Conservation (phyloP, 805 yeast species). For the Barnettozyma sp. region DNA sequence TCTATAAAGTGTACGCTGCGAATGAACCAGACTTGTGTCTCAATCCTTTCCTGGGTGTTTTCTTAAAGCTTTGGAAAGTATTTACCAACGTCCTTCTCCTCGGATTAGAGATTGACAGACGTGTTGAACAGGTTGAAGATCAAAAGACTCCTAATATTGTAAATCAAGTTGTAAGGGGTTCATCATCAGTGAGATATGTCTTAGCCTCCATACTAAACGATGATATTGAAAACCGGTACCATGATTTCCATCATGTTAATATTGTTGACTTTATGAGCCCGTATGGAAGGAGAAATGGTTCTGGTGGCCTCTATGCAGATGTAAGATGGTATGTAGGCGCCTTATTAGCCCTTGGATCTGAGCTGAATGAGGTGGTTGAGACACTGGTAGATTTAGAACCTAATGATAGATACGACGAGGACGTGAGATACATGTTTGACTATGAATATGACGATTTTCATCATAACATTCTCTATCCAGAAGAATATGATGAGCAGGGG, state of each 20-base stretch:
- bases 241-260: slow-evolving; percentile 55
- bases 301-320: slow-evolving; percentile 54
- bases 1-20: slow-evolving; percentile 35
- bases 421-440: slow-evolving; percentile 53
- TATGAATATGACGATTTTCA: slow-evolving; percentile 42
- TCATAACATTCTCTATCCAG: slow-evolving; percentile 26
- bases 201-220: slow-evolving; percentile 55
- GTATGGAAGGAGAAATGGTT: slow-evolving; percentile 51
- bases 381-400: slow-evolving; percentile 47
- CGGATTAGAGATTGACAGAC: slow-evolving; percentile 54
- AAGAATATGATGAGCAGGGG: slow-evolving; percentile 16
- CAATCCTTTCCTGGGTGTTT: slow-evolving; percentile 56
- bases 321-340: slow-evolving; percentile 53
- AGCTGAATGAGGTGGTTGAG: slow-evolving; percentile 44
- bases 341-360: slow-evolving; percentile 42
- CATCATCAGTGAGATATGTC: slow-evolving; percentile 55
- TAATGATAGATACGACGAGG: slow-evolving; percentile 65
- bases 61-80: slow-evolving; percentile 59
- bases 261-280: slow-evolving; percentile 59
- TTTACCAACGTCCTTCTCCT: slow-evolving; percentile 51
- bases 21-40: slow-evolving; percentile 34
- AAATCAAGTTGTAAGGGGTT: slow-evolving; percentile 49
- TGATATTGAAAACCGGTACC: slow-evolving; percentile 34
- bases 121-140: slow-evolving; percentile 34
- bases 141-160: slow-evolving; percentile 38